These are phyloP conservation scores for Scortechinia acanthostroma DNA, from an alignment of 2,329 filamentous ascomycete genomes.

Conservation along the genomic window DNA sequence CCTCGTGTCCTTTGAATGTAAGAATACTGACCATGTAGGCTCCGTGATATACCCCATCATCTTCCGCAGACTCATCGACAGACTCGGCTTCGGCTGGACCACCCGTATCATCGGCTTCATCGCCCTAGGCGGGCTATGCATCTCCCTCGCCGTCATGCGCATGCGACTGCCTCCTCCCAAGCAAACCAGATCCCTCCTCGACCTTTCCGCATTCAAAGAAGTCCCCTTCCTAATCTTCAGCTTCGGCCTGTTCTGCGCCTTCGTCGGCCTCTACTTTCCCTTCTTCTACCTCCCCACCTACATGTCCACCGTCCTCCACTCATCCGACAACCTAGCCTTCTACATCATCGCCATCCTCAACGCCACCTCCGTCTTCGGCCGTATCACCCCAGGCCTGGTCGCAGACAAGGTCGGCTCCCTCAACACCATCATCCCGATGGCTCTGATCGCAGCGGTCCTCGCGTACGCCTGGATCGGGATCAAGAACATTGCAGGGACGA, in stretches of 20 bases:
- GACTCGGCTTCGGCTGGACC: conserved; percentile 22
- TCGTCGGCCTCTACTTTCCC: neutral
- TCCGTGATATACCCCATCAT: conserved; percentile 22
- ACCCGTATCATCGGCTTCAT: conserved; percentile 18
- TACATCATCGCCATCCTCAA: conserved; percentile 1
- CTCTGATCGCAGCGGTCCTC: conserved; percentile 19
- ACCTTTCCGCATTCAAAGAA: neutral
- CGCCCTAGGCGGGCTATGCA: conserved; percentile 12
- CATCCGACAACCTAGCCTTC: neutral
- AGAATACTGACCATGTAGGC: no score
- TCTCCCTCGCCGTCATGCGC: conserved; percentile 15
- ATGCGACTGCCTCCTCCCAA: neutral
- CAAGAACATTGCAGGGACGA: conserved; percentile 16
- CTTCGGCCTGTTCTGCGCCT: neutral
- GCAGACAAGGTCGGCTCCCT: conserved; percentile 25
- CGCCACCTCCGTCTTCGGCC: conserved; percentile 27
- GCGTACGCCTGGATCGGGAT: conserved; percentile 25
- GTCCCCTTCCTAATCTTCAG: neutral
- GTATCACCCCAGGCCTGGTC: conserved; percentile 23
- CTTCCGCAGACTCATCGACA: conserved; percentile 13
- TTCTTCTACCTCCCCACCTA: neutral
- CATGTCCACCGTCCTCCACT: neutral
- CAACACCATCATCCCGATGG: conserved; percentile 19
- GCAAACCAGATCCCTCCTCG: neutral
- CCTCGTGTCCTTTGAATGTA: conserved; percentile 2